Percentiles rank a stretch among this genome's conserved stretches.
Evolutionary conservation across 192 early-diverging fungal genomes (phyloP).

Genomic region (Cetraspora pellucida): DNA sequence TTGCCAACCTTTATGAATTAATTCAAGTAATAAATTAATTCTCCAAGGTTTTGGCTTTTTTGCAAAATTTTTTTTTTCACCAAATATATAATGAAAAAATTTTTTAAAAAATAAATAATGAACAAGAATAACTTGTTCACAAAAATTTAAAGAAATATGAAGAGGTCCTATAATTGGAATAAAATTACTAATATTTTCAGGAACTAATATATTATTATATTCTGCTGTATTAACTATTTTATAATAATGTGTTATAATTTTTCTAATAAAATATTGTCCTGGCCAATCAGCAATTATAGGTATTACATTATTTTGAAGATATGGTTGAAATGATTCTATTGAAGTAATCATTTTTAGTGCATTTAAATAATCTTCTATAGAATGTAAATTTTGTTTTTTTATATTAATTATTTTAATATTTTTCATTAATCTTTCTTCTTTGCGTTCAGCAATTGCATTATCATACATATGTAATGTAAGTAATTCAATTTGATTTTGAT

Average conservation of each 20-base stretch:
- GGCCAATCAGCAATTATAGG: conserved; percentile 9
- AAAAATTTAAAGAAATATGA: conserved; percentile 2
- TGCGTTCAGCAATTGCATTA: neutral
- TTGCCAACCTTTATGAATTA: neutral
- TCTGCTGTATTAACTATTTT: neutral
- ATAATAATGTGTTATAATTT: neutral
- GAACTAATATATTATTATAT: neutral
- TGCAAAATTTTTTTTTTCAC: neutral
- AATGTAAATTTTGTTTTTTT: neutral
- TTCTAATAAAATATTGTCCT: conserved; percentile 19
- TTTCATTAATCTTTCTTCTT: neutral
- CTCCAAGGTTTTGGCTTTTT: neutral
- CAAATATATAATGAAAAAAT: neutral
- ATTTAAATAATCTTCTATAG: conserved; percentile 1
- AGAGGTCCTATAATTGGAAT: neutral
- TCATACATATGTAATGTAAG: neutral
- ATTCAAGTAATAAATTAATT: conserved; percentile 6
- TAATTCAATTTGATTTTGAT: neutral
- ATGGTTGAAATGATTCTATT: too few relatives aligned
- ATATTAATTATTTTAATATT: neutral
- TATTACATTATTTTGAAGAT: neutral
- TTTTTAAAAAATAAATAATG: conserved; percentile 5
- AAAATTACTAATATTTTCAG: neutral
- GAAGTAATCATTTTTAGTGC: neutral
- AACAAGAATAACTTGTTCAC: neutral